A percentile compares a stretch with the other conserved stretches of the same genome.
These are phyloP conservation scores for Mortierella sp. DNA, from an alignment of 371 early-diverging fungal genomes.

Conservation along the genomic window DNA sequence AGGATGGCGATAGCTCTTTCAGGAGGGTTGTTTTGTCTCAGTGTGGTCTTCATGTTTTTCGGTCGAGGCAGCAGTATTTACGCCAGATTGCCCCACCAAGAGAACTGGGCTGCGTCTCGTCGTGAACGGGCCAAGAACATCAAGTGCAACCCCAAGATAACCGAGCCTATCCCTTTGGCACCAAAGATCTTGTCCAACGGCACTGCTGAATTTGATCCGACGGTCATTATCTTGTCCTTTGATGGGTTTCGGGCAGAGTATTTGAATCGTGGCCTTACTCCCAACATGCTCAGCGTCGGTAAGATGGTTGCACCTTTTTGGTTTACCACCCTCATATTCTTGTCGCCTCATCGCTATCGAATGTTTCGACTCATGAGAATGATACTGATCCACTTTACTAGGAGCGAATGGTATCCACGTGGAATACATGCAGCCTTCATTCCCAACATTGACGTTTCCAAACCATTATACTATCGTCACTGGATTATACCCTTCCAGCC, in stretches of 20 bases:
- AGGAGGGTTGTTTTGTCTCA: slow-evolving; percentile 18
- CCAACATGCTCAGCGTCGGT: slow-evolving; percentile 72
- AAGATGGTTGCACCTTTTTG: slow-evolving; percentile 12
- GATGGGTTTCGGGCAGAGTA: slow-evolving; percentile 94
- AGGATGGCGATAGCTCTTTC: slow-evolving; percentile 15
- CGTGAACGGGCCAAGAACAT: slow-evolving; percentile 11
- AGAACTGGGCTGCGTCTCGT: slow-evolving; percentile 7
- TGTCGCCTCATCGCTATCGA: too few species aligned
- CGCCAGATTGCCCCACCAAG: background rate
- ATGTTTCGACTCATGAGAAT: too few species aligned
- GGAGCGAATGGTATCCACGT: slow-evolving; percentile 64
- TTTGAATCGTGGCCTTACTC: slow-evolving; percentile 78
- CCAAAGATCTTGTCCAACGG: slow-evolving; percentile 65
- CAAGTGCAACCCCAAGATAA: slow-evolving; percentile 22
- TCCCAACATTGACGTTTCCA: slow-evolving; percentile 90
- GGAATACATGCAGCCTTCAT: slow-evolving; percentile 77
- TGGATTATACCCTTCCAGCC: slow-evolving; percentile 90
- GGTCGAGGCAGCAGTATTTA: background rate
- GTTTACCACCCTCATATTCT: background rate
- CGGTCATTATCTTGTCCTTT: slow-evolving; percentile 88
- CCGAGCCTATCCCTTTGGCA: slow-evolving; percentile 19
- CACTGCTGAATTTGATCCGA: slow-evolving; percentile 74
- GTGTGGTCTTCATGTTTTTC: slow-evolving; percentile 7
- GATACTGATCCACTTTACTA: slow-evolving; percentile 14
- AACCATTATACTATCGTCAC: slow-evolving; percentile 95